Evolutionary conservation across 257 asterid genomes (phyloP).

Genomic region (Eucommia ulmoides): DNA sequence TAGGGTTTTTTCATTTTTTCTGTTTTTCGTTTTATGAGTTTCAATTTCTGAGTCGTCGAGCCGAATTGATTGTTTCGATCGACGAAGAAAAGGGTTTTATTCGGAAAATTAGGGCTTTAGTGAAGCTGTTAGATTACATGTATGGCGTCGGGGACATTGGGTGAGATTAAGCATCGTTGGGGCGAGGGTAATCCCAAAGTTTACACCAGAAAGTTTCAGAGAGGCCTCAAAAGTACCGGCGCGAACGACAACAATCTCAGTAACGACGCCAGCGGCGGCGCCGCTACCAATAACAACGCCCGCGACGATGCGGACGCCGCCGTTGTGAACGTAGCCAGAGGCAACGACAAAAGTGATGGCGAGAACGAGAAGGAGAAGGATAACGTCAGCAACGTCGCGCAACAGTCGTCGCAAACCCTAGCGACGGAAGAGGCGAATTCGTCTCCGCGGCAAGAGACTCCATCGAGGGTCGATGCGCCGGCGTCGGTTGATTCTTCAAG

Average conservation of each 20-base stretch:
- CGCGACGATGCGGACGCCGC: too few relatives aligned
- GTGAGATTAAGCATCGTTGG: constrained; percentile 15
- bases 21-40: too few relatives aligned
- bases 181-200: constrained; percentile 19
- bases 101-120: constrained; percentile 18
- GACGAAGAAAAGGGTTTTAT: too few relatives aligned
- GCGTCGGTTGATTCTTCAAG: not conserved
- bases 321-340: too few relatives aligned
- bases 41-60: too few relatives aligned
- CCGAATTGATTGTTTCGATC: too few relatives aligned
- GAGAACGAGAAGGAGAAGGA: not conserved
- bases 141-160: constrained; percentile 31
- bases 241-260: not conserved
- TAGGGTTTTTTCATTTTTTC: too few relatives aligned
- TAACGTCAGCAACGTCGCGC: not conserved
- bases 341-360: too few relatives aligned
- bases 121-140: constrained; percentile 4
- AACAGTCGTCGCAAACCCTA: constrained; percentile 10
- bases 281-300: too few relatives aligned
- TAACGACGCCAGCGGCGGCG: too few relatives aligned
- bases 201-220: constrained; percentile 19
- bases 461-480: too few relatives aligned
- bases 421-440: constrained; percentile 7
- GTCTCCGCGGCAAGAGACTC: constrained; percentile 4
- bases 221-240: constrained; percentile 8